Conservation (phyloP, 495 filamentous ascomycete species). For the Bombardia bombarda region DNA sequence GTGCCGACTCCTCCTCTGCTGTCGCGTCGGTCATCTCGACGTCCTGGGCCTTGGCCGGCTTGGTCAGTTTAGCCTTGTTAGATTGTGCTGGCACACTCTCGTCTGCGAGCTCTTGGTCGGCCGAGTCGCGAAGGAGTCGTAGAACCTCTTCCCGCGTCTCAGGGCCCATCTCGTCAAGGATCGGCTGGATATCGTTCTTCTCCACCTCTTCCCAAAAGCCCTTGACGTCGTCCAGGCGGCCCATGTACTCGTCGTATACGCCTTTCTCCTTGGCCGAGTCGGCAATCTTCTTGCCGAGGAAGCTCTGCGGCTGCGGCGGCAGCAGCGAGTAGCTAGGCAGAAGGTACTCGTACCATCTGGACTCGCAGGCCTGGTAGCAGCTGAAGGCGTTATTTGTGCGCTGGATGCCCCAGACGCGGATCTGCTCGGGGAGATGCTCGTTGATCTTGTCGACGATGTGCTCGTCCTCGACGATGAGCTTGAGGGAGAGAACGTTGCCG, state of each 20-base stretch:
- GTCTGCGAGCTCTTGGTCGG: constrained; percentile 20
- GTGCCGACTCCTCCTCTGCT: not conserved
- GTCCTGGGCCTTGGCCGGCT: constrained; percentile 9
- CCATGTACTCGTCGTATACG: constrained; percentile 56
- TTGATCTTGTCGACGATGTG: constrained; percentile 90
- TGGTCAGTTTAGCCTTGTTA: no score
- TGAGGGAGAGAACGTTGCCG: constrained; percentile 90
- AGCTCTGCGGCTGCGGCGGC: constrained; percentile 83
- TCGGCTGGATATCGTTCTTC: constrained; percentile 63
- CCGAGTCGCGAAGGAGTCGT: constrained; percentile 28
- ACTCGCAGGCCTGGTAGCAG: constrained; percentile 87
- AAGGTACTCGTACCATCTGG: constrained; percentile 91
- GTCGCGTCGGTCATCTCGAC: constrained; percentile 7
- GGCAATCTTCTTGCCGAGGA: constrained; percentile 68
- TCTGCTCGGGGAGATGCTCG: constrained; percentile 70
- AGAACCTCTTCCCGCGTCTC: constrained; percentile 34
- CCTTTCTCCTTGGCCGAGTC: constrained; percentile 63
- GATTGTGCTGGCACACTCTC: constrained; percentile 2
- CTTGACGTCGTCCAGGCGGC: constrained; percentile 66
- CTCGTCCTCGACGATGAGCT: constrained; percentile 87
- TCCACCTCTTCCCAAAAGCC: constrained; percentile 76
- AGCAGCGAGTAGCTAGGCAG: constrained; percentile 86
- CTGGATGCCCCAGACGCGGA: constrained; percentile 87
- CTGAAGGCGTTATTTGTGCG: constrained; percentile 79
- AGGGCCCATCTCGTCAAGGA: constrained; percentile 47